Evolutionary conservation across 108 stramenopile species (phyloP).

Genomic region (Bacterosira constricta): DNA sequence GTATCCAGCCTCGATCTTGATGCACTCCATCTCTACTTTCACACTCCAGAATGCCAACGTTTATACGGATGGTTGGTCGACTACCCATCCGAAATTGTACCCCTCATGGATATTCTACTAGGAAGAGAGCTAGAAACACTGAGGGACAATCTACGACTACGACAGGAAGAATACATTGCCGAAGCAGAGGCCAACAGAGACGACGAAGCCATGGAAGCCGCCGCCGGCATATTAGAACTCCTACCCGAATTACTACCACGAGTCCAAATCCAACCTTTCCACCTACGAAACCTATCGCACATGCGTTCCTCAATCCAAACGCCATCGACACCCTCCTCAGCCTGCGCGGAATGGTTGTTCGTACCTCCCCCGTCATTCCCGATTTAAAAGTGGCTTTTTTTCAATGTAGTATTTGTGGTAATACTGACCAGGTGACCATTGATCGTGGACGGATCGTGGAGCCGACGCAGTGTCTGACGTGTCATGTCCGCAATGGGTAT

Average conservation of each 20-base stretch:
- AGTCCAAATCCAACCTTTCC: constrained; percentile 94
- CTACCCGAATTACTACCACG: constrained; percentile 53
- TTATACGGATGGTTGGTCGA: constrained; percentile 93
- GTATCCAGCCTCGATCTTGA: constrained; percentile 87
- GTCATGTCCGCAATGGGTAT: constrained; percentile 73
- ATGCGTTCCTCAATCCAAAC: constrained; percentile 94
- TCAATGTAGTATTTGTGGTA: constrained; percentile 88
- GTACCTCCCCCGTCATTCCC: constrained; percentile 94
- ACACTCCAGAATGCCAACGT: constrained; percentile 74
- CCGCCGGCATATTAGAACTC: constrained; percentile 26
- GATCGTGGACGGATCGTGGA: constrained; percentile 96
- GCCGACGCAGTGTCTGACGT: constrained; percentile 79
- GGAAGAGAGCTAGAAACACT: constrained; percentile 69
- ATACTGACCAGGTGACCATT: constrained; percentile 79
- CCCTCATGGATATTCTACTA: constrained; percentile 92
- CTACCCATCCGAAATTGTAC: constrained; percentile 96
- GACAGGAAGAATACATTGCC: constrained; percentile 28
- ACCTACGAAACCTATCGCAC: constrained; percentile 80
- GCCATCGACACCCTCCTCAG: constrained; percentile 92
- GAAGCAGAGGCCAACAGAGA: constrained; percentile 48
- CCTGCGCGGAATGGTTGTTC: constrained; percentile 96
- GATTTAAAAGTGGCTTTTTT: constrained; percentile 97
- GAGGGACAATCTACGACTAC: constrained; percentile 25
- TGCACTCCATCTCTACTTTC: constrained; percentile 90
- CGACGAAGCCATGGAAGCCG: constrained; percentile 9